Evolutionary conservation across 257 asterid genomes (phyloP), one percentile per base, ranked within the genome.

Genomic region (Apocynum venetum): DNA sequence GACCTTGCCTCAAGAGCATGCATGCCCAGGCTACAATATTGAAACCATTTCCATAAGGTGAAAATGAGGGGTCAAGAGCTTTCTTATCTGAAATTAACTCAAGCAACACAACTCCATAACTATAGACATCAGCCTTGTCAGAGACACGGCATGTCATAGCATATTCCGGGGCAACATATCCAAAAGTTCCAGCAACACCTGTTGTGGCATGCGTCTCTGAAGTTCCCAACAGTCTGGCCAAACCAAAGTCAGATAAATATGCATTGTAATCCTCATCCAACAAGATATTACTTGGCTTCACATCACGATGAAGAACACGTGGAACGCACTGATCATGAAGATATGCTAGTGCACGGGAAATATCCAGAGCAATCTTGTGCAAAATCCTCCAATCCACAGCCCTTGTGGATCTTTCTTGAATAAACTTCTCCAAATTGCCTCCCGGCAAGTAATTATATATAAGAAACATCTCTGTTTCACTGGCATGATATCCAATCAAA

Each of bases 91-190:
- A 94, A 40, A 94, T 81, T 80, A 94, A 76, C 91, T 94, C 98
- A 2, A 92, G 96, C 80, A 94, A 76, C 75, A 94, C 97, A 6
- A 94, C 97, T 71, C 97, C 97, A 38, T 92, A 94, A 84, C 98
- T 94, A 63, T 94, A 94, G 2, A 94, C 97, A 9, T 94, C 98
- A 0, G 97, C 97, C 86, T 94, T 94, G 84, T 92, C 97, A 8
- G 98, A 91, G 52, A 94, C 98, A 2, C 98, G 97, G 64, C 98
- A 92, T 0, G 97, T 92, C 97, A 91, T 88, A 2, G 98, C 97
- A 67, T 94, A 94, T 67, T 94, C 98, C 0, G 98, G 98, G 19
- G 97, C 98, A 4, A 94, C 97, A 48, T 94, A 94, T 9, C 98
- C 98, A 8, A 92, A 91, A 6, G 98, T 94, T 60, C 98, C 98